A percentile compares a stretch with the other conserved stretches of the same genome.
Conservation (phyloP, 2,329 filamentous ascomycete genomes). For the Massarina eburnea region DNA sequence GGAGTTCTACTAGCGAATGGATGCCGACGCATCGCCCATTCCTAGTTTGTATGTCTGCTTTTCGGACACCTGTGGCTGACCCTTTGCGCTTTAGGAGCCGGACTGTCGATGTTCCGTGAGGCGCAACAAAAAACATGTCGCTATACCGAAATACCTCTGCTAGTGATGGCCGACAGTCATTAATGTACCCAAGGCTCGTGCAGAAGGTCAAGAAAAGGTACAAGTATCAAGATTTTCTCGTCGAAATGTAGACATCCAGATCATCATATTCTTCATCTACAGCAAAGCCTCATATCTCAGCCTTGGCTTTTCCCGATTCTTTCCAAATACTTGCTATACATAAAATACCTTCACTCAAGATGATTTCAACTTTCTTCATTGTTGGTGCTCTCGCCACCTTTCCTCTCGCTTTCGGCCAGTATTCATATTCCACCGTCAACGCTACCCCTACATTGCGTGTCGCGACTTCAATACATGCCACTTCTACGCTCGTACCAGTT, state of each 20-base stretch:
- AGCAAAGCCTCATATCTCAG: neutral
- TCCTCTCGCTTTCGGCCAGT: conserved; percentile 18
- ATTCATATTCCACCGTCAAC: conserved; percentile 6
- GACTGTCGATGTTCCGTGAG: conserved; percentile 15
- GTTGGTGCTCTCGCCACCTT: conserved; percentile 13
- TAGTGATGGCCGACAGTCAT: conserved; percentile 2
- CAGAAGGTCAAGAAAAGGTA: neutral
- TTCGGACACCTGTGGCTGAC: conserved; percentile 6
- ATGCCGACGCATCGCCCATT: neutral
- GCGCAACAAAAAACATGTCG: conserved; percentile 8
- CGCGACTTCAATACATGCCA: neutral
- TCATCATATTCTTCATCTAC: conserved; percentile 2
- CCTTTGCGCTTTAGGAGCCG: conserved; percentile 4
- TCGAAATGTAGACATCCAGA: conserved; percentile 3
- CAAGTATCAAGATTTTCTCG: conserved; percentile 8
- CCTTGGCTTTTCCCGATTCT: conserved; percentile 4
- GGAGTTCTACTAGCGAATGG: conserved; percentile 4
- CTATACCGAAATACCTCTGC: conserved; percentile 11
- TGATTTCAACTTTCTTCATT: conserved; percentile 18
- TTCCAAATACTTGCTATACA: conserved; percentile 1
- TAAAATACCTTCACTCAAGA: conserved; percentile 8
- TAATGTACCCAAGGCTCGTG: neutral
- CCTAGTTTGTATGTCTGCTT: neutral
- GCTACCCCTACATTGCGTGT: neutral
- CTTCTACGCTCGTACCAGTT: neutral